Evolutionary conservation across 805 yeast species (phyloP), one percentile per base, ranked within the genome.

Genomic region (Ogataea henricii): DNA sequence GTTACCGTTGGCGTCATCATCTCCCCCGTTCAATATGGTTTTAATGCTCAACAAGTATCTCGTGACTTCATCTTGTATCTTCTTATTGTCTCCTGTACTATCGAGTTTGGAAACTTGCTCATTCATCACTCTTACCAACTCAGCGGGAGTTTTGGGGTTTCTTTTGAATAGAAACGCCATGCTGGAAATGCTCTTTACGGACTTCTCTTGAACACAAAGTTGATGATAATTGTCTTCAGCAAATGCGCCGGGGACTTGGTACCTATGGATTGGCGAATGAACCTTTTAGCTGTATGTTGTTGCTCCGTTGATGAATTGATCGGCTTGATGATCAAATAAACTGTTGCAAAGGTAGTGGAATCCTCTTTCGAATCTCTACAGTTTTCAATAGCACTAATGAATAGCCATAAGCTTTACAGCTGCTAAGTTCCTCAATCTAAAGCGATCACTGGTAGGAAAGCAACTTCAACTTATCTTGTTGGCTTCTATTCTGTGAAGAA

Each of bases 101-200:
- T 83, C 87, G 17, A 86, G 71, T 62, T 86, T 86, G 13, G 73
- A 63, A 9, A 90, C 74, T 59, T 82, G 87, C 40, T 92, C 98
- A 53, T 80, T 79, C 52, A 90, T 74, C 6, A 83, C 81, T 41
- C 88, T 77, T 3, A 89, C 85, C 49, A 90, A 77, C 60, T 92
- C 99, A 16, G 79, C 79, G 2, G 97, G 96, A 1, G 96, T 83
- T 66, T 89, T 90, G 8, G 96, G 96, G 62, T 84, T 88, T 61
- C 96, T 78, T 55, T 89, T 87, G 76, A 94, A 92, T 58, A 94
- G 73, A 60, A 92, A 92, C 10, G 97, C 87, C 97, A 91, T 89
- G 16, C 14, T 18, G 8, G 7, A 4, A 36, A 10, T 32, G 25
- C 13, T 22, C 16, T n/a, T 17, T 9, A 17, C n/a, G 30, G 12